Percentiles rank a stretch among this genome's conserved stretches.
These are phyloP conservation scores for Coniella lustricola DNA, from an alignment of 2,329 filamentous ascomycete genomes.

Conservation along the genomic window DNA sequence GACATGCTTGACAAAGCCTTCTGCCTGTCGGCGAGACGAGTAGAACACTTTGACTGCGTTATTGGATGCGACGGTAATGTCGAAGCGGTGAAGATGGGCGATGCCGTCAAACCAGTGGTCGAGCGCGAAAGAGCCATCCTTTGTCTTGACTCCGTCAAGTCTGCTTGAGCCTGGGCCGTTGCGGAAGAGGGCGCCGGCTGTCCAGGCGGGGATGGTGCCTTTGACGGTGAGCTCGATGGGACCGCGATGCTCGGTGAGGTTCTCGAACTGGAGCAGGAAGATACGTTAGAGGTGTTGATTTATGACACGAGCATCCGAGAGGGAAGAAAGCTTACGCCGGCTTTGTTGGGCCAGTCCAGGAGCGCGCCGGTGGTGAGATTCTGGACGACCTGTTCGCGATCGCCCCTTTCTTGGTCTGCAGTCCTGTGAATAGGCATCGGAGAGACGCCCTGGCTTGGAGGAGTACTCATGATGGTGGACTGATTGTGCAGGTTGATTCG, in stretches of 20 bases:
- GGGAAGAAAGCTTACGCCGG: conserved; percentile 29
- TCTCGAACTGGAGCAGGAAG: conserved; percentile 51
- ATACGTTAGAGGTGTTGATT: not conserved
- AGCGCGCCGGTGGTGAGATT: conserved; percentile 25
- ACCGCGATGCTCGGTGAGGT: conserved; percentile 55
- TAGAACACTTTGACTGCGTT: conserved; percentile 49
- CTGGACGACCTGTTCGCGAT: conserved; percentile 4
- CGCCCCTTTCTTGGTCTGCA: conserved; percentile 1
- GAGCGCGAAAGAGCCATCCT: conserved; percentile 41
- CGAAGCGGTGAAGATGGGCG: conserved; percentile 63
- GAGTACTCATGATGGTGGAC: too few relatives aligned
- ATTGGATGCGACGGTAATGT: conserved; percentile 40
- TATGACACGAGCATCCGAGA: not conserved
- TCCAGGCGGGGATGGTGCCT: conserved; percentile 64
- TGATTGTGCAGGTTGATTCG: too few relatives aligned
- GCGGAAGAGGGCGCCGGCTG: conserved; percentile 64
- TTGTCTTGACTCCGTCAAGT: conserved; percentile 47
- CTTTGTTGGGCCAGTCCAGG: conserved; percentile 41
- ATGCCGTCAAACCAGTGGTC: conserved; percentile 81
- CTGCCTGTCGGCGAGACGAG: conserved; percentile 62
- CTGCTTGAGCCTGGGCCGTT: conserved; percentile 64
- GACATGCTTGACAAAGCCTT: conserved; percentile 55
- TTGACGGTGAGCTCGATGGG: conserved; percentile 57
- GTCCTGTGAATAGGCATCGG: not conserved
- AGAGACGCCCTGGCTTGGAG: not conserved